Evolutionary conservation across 345 rosid genomes (phyloP), one percentile per base, ranked within the genome.

Genomic region (Lepidium didymum): DNA sequence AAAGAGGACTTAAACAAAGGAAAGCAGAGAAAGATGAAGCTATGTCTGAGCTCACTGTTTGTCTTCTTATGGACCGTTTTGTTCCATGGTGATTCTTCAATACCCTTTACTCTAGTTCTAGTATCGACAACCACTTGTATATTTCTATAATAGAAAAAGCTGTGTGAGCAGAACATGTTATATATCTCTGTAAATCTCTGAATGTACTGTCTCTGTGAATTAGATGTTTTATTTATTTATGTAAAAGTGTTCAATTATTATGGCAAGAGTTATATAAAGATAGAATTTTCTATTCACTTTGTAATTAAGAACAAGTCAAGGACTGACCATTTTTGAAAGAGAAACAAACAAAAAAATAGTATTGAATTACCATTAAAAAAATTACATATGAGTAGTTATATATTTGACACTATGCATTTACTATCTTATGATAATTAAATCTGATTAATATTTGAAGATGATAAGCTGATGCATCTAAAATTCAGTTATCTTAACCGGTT

Each of bases 21-120:
- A 59, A 2, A 35, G 77, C 14, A 71, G 81, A 74, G 50, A 73
- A 62, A 65, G 64, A 75, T 16, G 67, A 67, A 18, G 81, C 65
- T 5, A 83, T 88, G 82, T 85, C 90, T 10, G 97, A 91, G 50
- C 33, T 82, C 29, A 87, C 90, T 12, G 80, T 91, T 18, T 83
- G 80, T 75, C 60, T 89, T 82, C 80, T 91, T 38, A 87, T 91
- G 85, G 97, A 91, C 68, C 87, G 91, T 10, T 91, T 91, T 79
- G 97, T 81, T 16, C 90, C 88, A 64, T 85, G 85, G 69, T 82
- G 80, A 82, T 46, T 9, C n/a, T 33, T 29, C 8, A 46, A 29
- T 43, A 37, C 23, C 2, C 16, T 2, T 15, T 62, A 36, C 29
- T 40, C 40, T 15, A 63, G 19, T 43, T 62, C 50, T 53, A 4